Evolutionary conservation across 345 rosid genomes (phyloP), one percentile per base, ranked within the genome.

Genomic region (Dipteronia sinensis): DNA sequence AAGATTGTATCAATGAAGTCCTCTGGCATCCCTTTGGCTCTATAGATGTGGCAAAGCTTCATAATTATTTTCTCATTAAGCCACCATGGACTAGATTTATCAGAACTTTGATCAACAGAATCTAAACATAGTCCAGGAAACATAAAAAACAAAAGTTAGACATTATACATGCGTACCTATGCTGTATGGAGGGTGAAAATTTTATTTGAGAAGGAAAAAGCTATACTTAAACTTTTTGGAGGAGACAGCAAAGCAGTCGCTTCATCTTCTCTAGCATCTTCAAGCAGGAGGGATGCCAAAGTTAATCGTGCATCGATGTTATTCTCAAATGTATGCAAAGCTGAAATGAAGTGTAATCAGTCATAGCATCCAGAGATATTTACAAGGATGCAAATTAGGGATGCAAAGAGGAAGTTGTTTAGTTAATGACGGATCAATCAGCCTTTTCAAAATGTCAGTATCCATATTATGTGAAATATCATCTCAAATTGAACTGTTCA

Each of bases 211-310:
- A 12, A 25, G 55, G 17, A 61, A 59, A 53, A 25, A 20, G 46
- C 64, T 7, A 49, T 81, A 88, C 98, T 92, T 75, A 82, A 34
- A 34, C 85, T 78, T 83, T 85, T 80, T 12, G 98, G 97, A 85
- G 97, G 92, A 75, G 90, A 88, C 19, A 95, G 85, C 85, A 95
- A 81, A 70, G 87, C 67, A 77, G 92, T 86, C 56, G 98, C 98
- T 78, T 95, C 98, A 72, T 94, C 93, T 80, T 88, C 97, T 88
- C 81, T 94, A 76, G 81, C 86, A 77, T 93, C 91, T 85, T 95
- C 97, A 51, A 89, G 83, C 70, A 95, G 87, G 56, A 92, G 91
- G 29, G 97, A 84, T 76, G 97, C 90, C 89, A 95, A 88, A 78
- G 88, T 81, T 80, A 92, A 75, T 55, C 99, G 91, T 67, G 88